Conservation (phyloP, 2,329 filamentous ascomycete genomes). For the Aureobasidium sp. region DNA sequence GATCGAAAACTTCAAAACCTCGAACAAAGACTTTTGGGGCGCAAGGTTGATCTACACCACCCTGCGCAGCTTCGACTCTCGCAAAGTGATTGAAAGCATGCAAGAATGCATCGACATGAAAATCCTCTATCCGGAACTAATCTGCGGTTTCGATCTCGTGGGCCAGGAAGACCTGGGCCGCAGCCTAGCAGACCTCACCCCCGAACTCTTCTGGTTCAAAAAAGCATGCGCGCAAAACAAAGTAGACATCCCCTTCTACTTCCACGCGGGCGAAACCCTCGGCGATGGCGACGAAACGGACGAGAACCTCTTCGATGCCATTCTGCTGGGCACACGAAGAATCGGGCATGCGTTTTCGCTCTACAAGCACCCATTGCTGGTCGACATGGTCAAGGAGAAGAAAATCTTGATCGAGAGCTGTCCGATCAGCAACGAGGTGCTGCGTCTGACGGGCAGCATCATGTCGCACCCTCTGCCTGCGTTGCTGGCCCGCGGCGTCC, state of each 20-base stretch:
- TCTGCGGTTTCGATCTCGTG: constrained; percentile 83
- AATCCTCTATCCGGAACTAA: constrained; percentile 63
- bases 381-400: constrained; percentile 82
- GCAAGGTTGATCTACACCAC: constrained; percentile 77
- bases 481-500: constrained; percentile 72
- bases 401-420: constrained; percentile 83
- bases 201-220: constrained; percentile 87
- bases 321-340: constrained; percentile 75
- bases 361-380: constrained; percentile 82
- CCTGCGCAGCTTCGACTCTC: constrained; percentile 55
- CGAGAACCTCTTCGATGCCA: constrained; percentile 78
- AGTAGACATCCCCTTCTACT: constrained; percentile 85
- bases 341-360: constrained; percentile 86
- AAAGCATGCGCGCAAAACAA: constrained; percentile 70
- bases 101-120: constrained; percentile 79
- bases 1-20: constrained; percentile 59
- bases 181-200: constrained; percentile 65
- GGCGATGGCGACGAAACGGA: constrained; percentile 70
- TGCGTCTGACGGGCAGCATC: constrained; percentile 68
- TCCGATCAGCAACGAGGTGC: constrained; percentile 81
- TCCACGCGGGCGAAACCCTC: constrained; percentile 85
- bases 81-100: constrained; percentile 69
- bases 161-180: constrained; percentile 77
- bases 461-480: constrained; percentile 74
- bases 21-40: constrained; percentile 71